These are phyloP conservation scores for Daldinia sp. DNA, from an alignment of 2,329 filamentous ascomycete species.

Conservation along the genomic window DNA sequence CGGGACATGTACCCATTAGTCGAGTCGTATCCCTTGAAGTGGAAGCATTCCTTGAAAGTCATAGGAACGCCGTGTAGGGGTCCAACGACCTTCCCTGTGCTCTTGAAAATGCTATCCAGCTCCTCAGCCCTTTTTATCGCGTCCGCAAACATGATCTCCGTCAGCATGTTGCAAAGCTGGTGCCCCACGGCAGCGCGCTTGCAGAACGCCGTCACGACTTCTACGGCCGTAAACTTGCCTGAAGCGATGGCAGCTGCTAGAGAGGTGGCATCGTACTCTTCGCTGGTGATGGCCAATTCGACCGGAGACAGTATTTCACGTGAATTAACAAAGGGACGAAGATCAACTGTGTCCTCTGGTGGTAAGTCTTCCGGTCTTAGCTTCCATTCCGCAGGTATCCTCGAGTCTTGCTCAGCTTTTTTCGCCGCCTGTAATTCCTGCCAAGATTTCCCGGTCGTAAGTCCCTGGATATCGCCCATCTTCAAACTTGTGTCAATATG, in stretches of 20 bases:
- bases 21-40: slow-evolving; percentile 43
- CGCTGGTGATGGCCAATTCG: slow-evolving; percentile 37
- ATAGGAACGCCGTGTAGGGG: slow-evolving; percentile 63
- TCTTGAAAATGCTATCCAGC: slow-evolving; percentile 50
- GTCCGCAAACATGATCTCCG: slow-evolving; percentile 54
- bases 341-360: slow-evolving; percentile 30
- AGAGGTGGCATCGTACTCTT: slow-evolving; percentile 37
- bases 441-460: slow-evolving; percentile 31
- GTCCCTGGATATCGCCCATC: slow-evolving; percentile 16
- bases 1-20: slow-evolving; percentile 44
- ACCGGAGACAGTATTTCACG: slow-evolving; percentile 30
- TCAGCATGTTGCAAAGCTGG: slow-evolving; percentile 51
- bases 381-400: slow-evolving; percentile 38
- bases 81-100: slow-evolving; percentile 54
- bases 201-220: slow-evolving; percentile 53
- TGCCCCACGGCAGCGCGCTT: slow-evolving; percentile 59
- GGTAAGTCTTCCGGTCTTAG: slow-evolving; percentile 33
- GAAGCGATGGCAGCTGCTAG: slow-evolving; percentile 37
- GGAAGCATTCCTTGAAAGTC: slow-evolving; percentile 47
- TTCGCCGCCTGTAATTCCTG: slow-evolving; percentile 37
- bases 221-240: slow-evolving; percentile 37
- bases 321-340: slow-evolving; percentile 32
- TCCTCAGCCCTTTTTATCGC: slow-evolving; percentile 49
- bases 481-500: neutral
- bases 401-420: slow-evolving; percentile 31